Evolutionary conservation across 139 green algal genomes (phyloP), one percentile per base, ranked within the genome.

Genomic region (Chlorella vulgaris): DNA sequence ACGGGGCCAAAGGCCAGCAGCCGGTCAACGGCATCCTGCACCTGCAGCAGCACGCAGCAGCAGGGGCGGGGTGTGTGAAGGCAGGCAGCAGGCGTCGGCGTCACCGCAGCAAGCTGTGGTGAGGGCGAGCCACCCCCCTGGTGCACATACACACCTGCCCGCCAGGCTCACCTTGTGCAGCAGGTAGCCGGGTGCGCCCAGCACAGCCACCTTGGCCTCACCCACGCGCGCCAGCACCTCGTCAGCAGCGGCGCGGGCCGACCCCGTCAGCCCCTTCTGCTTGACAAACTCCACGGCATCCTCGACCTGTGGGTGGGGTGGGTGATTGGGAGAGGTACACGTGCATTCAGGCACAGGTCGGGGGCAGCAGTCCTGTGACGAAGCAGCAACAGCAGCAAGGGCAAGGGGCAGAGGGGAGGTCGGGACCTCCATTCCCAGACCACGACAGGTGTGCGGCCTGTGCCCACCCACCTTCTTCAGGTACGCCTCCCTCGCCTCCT

Each of bases 201-300:
- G 15, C 53, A 79, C 53, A 1, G 51, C 53, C 18, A 18, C 26
- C 73, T 86, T 79, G 29, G 88, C 88, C 35, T 91, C 85, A 39
- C 79, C 83, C 63, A 91, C 63, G n/a, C 60, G 61, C 8, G 70
- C 47, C 42, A 67, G 35, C 29, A 91, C 85, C 40, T 83, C 70
- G 76, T 91, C 88, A 21, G 71, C 83, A 35, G 88, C 86, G 24
- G 50, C 31, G 33, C 83, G 80, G 0, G 84, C 80, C 13, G 83
- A 66, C 26, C 88, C 88, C 18, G 42, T 70, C 19, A 91, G 42
- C 0, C 88, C 88, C 22, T 89, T 81, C 21, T 77, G 39, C 67
- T 86, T 86, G 53, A 91, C 26, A 58, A 73, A 89, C 29, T 85
- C 74, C 10, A 91, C 83, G 8, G 36, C 82, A 0, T 83, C 75